Conservation (phyloP, 371 early-diverging fungal genomes). For the Vairimorpha necatrix region DNA sequence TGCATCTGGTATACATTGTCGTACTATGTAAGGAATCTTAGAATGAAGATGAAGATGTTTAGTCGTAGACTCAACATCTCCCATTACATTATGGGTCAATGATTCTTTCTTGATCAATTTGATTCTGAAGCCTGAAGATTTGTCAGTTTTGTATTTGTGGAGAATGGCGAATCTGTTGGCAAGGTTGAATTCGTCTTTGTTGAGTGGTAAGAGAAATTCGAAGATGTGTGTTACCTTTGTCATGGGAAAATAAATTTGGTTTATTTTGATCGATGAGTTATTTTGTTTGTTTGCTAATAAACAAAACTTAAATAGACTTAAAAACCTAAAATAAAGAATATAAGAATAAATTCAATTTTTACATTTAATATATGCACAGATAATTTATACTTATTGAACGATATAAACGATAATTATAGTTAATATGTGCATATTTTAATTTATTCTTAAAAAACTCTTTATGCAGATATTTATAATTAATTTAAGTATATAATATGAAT, state of each 20-base stretch:
- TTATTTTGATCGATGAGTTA: background rate
- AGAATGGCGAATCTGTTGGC: constrained; percentile 61
- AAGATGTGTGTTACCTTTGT: constrained; percentile 30
- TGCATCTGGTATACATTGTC: constrained; percentile 56
- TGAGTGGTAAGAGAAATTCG: constrained; percentile 61
- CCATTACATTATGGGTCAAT: constrained; percentile 27
- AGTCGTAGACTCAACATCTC: constrained; percentile 50
- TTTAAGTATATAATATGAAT: too few relatives aligned
- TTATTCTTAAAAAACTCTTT: too few relatives aligned
- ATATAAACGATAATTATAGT: too few relatives aligned
- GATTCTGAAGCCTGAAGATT: constrained; percentile 39
- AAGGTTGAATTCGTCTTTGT: constrained; percentile 60
- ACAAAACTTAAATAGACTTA: too few relatives aligned
- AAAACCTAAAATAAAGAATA: too few relatives aligned
- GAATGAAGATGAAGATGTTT: constrained; percentile 59
- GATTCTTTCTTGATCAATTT: constrained; percentile 49
- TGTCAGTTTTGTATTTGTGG: constrained; percentile 57
- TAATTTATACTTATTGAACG: too few relatives aligned
- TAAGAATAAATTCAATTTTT: too few relatives aligned
- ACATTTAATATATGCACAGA: too few relatives aligned
- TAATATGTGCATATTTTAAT: too few relatives aligned
- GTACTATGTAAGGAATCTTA: constrained; percentile 58
- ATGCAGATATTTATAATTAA: too few relatives aligned
- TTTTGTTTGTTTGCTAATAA: background rate
- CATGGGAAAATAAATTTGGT: constrained; percentile 11